Evolutionary conservation across 306 rosid species (phyloP).

Genomic region (Castanea sativa): DNA sequence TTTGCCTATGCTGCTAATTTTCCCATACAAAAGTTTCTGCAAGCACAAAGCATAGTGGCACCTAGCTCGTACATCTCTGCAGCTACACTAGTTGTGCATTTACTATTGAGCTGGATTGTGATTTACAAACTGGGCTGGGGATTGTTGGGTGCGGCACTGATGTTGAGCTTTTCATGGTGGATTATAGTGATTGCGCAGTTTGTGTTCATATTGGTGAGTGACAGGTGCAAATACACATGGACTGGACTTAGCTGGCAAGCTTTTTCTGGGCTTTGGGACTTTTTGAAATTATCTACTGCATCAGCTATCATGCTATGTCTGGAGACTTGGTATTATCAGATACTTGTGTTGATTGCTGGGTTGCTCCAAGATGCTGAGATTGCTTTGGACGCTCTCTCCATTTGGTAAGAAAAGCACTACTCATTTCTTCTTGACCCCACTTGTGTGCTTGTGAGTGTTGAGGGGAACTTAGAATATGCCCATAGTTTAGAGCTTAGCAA

Average conservation of each 20-base stretch:
- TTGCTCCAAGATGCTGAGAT: slow-evolving; percentile 46
- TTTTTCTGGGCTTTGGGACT: slow-evolving; percentile 41
- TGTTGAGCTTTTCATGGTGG: slow-evolving; percentile 57
- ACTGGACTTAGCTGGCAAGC: slow-evolving; percentile 40
- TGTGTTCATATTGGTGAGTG: slow-evolving; percentile 31
- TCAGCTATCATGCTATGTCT: slow-evolving; percentile 55
- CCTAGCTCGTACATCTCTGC: slow-evolving; percentile 46
- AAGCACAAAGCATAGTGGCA: slow-evolving; percentile 50
- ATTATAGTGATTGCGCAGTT: slow-evolving; percentile 45
- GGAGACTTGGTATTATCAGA: slow-evolving; percentile 54
- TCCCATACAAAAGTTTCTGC: slow-evolving; percentile 58
- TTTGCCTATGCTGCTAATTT: slow-evolving; percentile 53
- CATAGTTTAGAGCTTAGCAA: too few relatives aligned
- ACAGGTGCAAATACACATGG: slow-evolving; percentile 43
- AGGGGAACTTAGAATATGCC: too few relatives aligned
- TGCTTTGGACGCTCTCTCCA: slow-evolving; percentile 48
- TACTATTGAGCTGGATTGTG: slow-evolving; percentile 39
- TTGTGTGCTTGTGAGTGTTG: too few relatives aligned
- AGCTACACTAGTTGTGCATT: slow-evolving; percentile 25
- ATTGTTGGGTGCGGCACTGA: slow-evolving; percentile 37
- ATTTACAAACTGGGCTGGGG: slow-evolving; percentile 37
- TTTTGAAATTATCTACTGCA: slow-evolving; percentile 45
- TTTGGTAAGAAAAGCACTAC: slow-evolving; percentile 35
- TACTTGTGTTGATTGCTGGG: slow-evolving; percentile 47
- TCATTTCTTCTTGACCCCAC: not conserved